Evolutionary conservation across 75 land plant genomes (phyloP).

Genomic region (Ceratopteris richardii): DNA sequence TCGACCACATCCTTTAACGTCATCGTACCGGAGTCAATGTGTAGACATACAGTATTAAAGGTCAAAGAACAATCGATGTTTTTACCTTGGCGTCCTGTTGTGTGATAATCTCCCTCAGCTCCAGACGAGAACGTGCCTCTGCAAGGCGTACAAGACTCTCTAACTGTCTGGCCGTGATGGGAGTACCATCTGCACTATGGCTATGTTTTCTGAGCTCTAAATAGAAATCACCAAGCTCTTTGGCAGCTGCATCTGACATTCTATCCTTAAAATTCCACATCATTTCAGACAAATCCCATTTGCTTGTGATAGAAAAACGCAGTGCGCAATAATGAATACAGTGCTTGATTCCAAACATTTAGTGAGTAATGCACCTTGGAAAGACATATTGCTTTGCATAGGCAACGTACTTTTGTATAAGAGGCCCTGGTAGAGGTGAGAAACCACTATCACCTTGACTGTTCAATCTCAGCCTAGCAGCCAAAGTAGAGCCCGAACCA

Average conservation of each 20-base stretch:
- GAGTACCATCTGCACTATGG: slow-evolving; percentile 84
- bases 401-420: slow-evolving; percentile 87
- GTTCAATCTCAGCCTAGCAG: slow-evolving; percentile 58
- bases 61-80: not conserved
- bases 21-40: slow-evolving; percentile 1
- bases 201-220: slow-evolving; percentile 61
- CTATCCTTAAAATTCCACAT: slow-evolving; percentile 19
- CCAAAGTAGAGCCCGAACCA: slow-evolving; percentile 35
- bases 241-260: slow-evolving; percentile 86
- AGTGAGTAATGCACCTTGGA: slow-evolving; percentile 50
- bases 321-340: not conserved
- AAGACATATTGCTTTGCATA: slow-evolving; percentile 85
- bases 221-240: slow-evolving; percentile 74
- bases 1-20: slow-evolving; percentile 93
- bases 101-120: slow-evolving; percentile 84
- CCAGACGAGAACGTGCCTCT: slow-evolving; percentile 90
- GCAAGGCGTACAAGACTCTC: slow-evolving; percentile 89
- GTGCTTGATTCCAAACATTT: too few relatives aligned
- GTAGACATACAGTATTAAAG: too few relatives aligned
- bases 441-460: slow-evolving; percentile 54
- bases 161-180: slow-evolving; percentile 91
- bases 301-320: not conserved
- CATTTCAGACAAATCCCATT: too few relatives aligned
- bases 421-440: slow-evolving; percentile 70
- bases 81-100: slow-evolving; percentile 75